Evolutionary conservation across 2,329 filamentous ascomycete genomes (phyloP), one percentile per base, ranked within the genome.

Genomic region (Penicillium sp.): DNA sequence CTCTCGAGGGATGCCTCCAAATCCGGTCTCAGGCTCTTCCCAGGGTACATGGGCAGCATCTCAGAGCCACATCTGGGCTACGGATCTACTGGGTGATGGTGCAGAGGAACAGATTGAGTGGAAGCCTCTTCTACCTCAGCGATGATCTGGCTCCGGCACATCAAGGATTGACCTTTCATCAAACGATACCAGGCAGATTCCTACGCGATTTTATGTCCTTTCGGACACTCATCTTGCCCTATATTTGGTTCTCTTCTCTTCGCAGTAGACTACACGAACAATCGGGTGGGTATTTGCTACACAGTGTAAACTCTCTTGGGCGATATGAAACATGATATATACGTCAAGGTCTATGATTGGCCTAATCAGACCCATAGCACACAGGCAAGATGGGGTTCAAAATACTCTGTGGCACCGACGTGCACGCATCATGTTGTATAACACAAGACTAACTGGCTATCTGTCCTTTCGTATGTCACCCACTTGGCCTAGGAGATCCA

Each of bases 71-170:
- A 28, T 3, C 38, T 23, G 18, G 9, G 26, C 48, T 23, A 38
- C 42, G 6, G 60, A 65, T 56, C 60, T 72, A 38, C 61, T 72
- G 21, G 58, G 61, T 31, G 64, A 62, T 46, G 51, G 51, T 18
- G 38, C 49, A 13, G 57, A 52, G 36, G 65, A 64, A 12, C 45
- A 52, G 0, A 57, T 72, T 36, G 59, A 48, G 42, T 72, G 70
- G 69, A 67, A 68, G 42, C 66, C 69, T 7, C 64, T 72, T 34
- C 42, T 61, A 47, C 64, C 67, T 39, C 53, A 60, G 42, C 62
- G 46, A 59, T 57, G 36, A 39, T 39, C 10, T 39, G 21, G 5
- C 9, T 23, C 36, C 18, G 3, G 18, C 36, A 21, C 18, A 13
- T 39, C 36, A 18, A 13, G 18, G 3, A 21, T 18, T 10, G 16